These are phyloP conservation scores for Tilletia indica DNA, from an alignment of 1,284 basidiomycete genomes.

Conservation along the genomic window DNA sequence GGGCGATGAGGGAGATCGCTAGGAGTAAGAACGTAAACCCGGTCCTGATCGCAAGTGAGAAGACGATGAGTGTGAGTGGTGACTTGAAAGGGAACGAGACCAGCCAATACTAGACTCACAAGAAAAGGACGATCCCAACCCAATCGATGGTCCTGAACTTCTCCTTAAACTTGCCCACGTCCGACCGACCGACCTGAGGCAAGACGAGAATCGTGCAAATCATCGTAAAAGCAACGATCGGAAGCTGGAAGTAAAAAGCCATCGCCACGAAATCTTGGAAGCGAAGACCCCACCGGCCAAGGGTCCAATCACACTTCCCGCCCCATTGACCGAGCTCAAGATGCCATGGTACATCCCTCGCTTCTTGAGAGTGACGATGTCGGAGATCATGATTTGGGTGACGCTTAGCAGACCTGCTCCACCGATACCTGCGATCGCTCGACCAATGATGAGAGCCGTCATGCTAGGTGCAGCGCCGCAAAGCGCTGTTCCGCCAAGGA, in stretches of 20 bases:
- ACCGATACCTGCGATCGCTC: slow-evolving; percentile 25
- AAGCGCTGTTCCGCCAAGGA: slow-evolving; percentile 21
- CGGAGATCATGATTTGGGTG: slow-evolving; percentile 26
- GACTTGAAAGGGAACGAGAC: not conserved
- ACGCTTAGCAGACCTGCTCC: slow-evolving; percentile 24
- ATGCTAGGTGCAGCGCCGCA: slow-evolving; percentile 21
- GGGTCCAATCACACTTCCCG: slow-evolving; percentile 20
- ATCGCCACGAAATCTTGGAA: slow-evolving; percentile 18
- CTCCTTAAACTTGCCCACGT: slow-evolving; percentile 6
- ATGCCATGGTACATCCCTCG: slow-evolving; percentile 25
- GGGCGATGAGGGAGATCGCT: slow-evolving; percentile 12
- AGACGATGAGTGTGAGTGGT: not conserved
- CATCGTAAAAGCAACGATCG: slow-evolving; percentile 20
- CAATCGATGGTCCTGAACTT: slow-evolving; percentile 23
- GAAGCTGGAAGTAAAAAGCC: slow-evolving; percentile 26
- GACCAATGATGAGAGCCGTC: slow-evolving; percentile 19
- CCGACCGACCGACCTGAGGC: slow-evolving; percentile 18
- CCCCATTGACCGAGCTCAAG: slow-evolving; percentile 21
- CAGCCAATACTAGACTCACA: slow-evolving; percentile 6
- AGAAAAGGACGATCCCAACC: slow-evolving; percentile 19
- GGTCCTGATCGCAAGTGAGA: slow-evolving; percentile 8
- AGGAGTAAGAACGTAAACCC: slow-evolving; percentile 15
- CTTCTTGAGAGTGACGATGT: slow-evolving; percentile 25
- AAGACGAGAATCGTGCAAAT: slow-evolving; percentile 18
- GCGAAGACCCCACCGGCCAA: slow-evolving; percentile 22